phyloP scores from a whole-genome alignment of 164 flowering plant genomes.

The Dillenia turbinata region DNA sequence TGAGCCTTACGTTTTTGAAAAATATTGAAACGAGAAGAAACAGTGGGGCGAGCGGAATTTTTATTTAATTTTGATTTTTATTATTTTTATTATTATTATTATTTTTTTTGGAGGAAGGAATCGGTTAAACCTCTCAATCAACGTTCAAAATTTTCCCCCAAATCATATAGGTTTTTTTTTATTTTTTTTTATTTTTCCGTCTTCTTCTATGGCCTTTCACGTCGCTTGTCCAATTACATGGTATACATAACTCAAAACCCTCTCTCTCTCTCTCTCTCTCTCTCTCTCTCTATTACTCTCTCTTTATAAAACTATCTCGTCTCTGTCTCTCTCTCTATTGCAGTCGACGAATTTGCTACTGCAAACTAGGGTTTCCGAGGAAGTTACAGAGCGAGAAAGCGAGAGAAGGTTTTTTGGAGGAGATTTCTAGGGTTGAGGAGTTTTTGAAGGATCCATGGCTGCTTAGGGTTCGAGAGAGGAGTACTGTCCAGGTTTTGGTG shows the following conservation, averaged over 20 bases:
- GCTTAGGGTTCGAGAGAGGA: conserved; percentile 28
- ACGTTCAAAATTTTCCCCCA: too few species aligned
- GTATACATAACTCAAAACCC: conserved; percentile 28
- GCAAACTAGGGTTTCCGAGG: conserved; percentile 69
- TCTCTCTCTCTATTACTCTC: conserved; percentile 12
- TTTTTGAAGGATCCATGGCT: conserved; percentile 61
- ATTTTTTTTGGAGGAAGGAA: too few species aligned
- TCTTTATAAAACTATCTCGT: conserved; percentile 4
- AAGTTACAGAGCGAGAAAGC: conserved; percentile 34
- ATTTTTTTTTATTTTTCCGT: too few species aligned
- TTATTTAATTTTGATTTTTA: too few species aligned
- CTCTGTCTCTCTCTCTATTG: conserved; percentile 11
- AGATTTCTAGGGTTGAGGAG: conserved; percentile 47
- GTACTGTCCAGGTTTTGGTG: conserved; percentile 74
- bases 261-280: conserved; percentile 16
- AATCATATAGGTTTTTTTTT: too few species aligned
- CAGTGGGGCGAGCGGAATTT: too few species aligned
- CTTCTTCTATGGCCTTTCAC: conserved; percentile 80
- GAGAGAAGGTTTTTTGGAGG: conserved; percentile 38
- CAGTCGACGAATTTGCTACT: conserved; percentile 77
- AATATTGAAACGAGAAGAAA: too few species aligned
- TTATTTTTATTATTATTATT: too few species aligned
- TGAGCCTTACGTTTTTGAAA: too few species aligned
- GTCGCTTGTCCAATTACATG: conserved; percentile 99
- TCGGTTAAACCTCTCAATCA: too few species aligned